Evolutionary conservation across 2,329 filamentous ascomycete species (phyloP).

Genomic region (Hymenoscyphus fraxineus): DNA sequence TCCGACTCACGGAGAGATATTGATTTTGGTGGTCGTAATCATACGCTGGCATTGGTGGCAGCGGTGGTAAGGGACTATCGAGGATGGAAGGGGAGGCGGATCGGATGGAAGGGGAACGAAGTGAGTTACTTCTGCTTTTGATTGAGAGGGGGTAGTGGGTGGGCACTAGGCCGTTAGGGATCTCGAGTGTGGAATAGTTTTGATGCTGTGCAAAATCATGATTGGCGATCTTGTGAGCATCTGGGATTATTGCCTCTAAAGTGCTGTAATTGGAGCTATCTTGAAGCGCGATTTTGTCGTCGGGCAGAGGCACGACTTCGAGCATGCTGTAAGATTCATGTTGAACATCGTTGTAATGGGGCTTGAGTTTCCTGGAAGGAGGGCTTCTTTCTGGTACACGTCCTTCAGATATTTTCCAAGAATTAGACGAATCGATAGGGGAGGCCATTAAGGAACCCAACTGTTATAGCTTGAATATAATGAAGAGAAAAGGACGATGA

Average conservation of each 20-base stretch:
- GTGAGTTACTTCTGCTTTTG: not conserved
- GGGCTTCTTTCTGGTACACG: not conserved
- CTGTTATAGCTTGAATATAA: not conserved
- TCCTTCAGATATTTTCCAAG: not conserved
- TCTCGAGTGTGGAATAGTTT: constrained; percentile 9
- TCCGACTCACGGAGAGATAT: constrained; percentile 1
- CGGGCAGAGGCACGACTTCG: constrained; percentile 6
- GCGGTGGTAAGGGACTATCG: constrained; percentile 5
- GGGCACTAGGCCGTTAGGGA: not conserved
- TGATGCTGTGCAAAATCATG: not conserved
- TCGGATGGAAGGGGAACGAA: not conserved
- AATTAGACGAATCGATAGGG: not conserved
- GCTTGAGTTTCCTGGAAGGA: not conserved
- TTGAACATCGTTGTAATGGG: not conserved
- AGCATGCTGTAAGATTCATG: constrained; percentile 7
- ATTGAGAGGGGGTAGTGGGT: not conserved
- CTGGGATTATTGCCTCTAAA: constrained; percentile 6
- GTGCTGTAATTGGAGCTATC: constrained; percentile 10
- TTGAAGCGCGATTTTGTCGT: constrained; percentile 9
- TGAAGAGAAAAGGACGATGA: not conserved
- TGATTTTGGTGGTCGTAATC: not conserved
- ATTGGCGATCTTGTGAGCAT: constrained; percentile 2
- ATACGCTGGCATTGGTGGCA: not conserved
- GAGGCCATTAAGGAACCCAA: not conserved
- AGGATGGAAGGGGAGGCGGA: not conserved